Evolutionary conservation across 192 early-diverging fungal species (phyloP).

Genomic region (Backusella australiensis): DNA sequence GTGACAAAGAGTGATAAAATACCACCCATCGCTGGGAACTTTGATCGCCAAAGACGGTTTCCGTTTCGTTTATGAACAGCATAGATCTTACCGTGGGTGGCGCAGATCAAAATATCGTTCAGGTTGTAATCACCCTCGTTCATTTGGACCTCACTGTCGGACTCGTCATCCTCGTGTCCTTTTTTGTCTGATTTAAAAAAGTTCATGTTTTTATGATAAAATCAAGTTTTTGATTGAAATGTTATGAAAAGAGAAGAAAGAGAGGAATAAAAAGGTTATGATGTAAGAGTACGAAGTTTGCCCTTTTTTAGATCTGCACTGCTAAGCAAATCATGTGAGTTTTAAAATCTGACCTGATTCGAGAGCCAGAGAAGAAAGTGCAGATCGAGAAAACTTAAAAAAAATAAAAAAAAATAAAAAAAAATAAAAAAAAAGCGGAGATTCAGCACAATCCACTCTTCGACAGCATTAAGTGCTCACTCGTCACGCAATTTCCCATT

Average conservation of each 20-base stretch:
- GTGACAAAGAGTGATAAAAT: conserved; percentile 2
- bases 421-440: neutral
- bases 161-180: neutral
- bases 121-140: neutral
- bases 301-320: neutral
- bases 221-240: neutral
- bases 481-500: neutral
- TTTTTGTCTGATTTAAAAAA: neutral
- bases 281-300: neutral
- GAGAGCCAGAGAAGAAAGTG: neutral
- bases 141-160: neutral
- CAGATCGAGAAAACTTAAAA: neutral
- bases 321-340: conserved; percentile 2
- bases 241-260: neutral
- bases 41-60: neutral
- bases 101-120: conserved; percentile 3
- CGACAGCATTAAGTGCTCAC: neutral
- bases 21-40: neutral
- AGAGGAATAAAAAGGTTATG: neutral
- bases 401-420: neutral
- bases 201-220: neutral
- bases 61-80: conserved; percentile 1
- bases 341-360: neutral
- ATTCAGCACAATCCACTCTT: neutral
- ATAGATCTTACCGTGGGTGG: neutral